Conservation (phyloP, 345 rosid genomes). For the Cardiospermum halicacabum region DNA sequence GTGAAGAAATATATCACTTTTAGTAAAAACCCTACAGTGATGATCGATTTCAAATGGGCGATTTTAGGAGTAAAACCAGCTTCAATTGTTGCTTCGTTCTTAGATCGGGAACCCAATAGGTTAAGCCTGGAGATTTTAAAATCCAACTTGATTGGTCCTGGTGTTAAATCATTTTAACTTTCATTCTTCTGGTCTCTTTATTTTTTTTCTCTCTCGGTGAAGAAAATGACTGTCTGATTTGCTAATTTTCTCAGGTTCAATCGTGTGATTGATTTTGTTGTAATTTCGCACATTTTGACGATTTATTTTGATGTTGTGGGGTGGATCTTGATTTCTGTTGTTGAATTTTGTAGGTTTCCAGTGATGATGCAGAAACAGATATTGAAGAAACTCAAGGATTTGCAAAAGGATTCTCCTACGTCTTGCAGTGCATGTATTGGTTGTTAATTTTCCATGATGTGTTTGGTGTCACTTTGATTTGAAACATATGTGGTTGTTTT, state of each 20-base stretch:
- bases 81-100: slow-evolving; percentile 80
- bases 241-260: slow-evolving; percentile 8
- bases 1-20: slow-evolving; percentile 51
- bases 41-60: slow-evolving; percentile 69
- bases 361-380: slow-evolving; percentile 78
- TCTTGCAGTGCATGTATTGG: slow-evolving; percentile 67
- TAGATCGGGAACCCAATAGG: slow-evolving; percentile 67
- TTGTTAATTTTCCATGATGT: background rate
- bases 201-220: background rate
- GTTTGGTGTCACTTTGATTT: background rate
- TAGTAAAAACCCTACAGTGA: slow-evolving; percentile 34
- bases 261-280: slow-evolving; percentile 6
- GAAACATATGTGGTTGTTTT: background rate
- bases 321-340: background rate
- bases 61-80: slow-evolving; percentile 73
- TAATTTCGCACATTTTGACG: slow-evolving; percentile 9
- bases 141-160: slow-evolving; percentile 77
- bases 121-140: slow-evolving; percentile 70
- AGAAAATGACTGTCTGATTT: slow-evolving; percentile 8
- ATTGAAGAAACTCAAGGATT: slow-evolving; percentile 79
- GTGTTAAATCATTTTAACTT: slow-evolving; percentile 34
- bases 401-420: slow-evolving; percentile 79
- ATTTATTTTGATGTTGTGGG: background rate
- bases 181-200: background rate
- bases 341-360: slow-evolving; percentile 28